Conservation (phyloP, 345 rosid genomes). For the Brassica juncea region DNA sequence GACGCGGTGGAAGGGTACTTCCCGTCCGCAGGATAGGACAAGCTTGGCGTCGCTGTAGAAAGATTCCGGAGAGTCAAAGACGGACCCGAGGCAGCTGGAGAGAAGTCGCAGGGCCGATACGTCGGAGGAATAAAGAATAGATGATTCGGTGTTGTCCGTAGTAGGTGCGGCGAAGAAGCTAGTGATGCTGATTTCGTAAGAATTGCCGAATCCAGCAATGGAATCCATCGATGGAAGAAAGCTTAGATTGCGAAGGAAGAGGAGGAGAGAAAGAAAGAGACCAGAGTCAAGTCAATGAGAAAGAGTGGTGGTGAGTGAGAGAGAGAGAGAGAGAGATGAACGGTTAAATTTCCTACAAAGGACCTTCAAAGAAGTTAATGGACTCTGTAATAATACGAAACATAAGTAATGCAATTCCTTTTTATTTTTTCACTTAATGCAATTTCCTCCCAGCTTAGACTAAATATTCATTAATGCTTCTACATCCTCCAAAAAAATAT, state of each 20-base stretch:
- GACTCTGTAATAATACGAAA: not conserved
- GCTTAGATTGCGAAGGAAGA: too few species aligned
- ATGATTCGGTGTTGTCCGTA: not conserved
- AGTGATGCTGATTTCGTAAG: not conserved
- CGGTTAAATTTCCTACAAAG: not conserved
- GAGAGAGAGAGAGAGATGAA: not conserved
- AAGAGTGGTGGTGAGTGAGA: not conserved
- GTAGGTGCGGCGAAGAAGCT: not conserved
- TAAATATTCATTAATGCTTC: too few species aligned
- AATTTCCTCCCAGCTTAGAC: too few species aligned
- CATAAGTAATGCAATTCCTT: too few species aligned
- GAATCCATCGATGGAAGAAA: not conserved
- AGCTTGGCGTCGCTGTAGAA: conserved; percentile 1
- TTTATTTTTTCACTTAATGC: too few species aligned
- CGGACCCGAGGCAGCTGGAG: not conserved
- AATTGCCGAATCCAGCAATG: not conserved
- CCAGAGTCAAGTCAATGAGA: not conserved
- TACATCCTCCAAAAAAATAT: too few species aligned
- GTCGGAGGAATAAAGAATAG: not conserved
- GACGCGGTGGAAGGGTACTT: conserved; percentile 2
- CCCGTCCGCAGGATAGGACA: not conserved
- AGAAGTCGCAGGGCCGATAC: not conserved
- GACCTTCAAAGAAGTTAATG: not conserved
- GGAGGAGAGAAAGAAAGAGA: not conserved
- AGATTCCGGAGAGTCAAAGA: not conserved